phyloP scores from a whole-genome alignment of 345 rosid species.

The Physaria fendleri region DNA sequence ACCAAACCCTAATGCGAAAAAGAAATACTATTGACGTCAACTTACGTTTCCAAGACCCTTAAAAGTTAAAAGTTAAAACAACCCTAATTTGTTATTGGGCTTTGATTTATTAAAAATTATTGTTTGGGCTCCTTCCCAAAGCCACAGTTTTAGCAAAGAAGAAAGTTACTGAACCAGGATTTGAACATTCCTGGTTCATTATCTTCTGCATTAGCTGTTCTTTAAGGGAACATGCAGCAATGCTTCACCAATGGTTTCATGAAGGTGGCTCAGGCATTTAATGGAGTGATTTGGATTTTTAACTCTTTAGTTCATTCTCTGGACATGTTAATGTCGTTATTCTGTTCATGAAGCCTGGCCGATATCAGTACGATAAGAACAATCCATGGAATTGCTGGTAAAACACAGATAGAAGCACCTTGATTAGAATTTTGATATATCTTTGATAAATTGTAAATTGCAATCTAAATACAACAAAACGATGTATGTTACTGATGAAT shows the following conservation, averaged over 20 bases:
- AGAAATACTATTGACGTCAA: no score
- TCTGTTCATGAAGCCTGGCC: constrained; percentile 2
- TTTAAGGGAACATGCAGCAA: constrained; percentile 38
- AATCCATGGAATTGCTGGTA: constrained; percentile 22
- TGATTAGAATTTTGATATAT: neutral
- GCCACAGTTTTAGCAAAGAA: no score
- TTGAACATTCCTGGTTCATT: constrained; percentile 35
- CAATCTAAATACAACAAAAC: no score
- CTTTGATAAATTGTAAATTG: neutral
- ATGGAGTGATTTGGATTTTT: no score
- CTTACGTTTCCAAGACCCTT: no score
- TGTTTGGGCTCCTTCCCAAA: no score
- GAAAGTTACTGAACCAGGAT: constrained; percentile 33
- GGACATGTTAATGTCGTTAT: constrained; percentile 30
- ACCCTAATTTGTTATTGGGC: no score
- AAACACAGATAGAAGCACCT: constrained; percentile 4
- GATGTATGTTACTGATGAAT: no score
- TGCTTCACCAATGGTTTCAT: constrained; percentile 91
- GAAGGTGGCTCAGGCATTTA: constrained; percentile 99
- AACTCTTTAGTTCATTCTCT: no score
- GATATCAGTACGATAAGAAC: constrained; percentile 23
- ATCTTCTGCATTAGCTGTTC: constrained; percentile 63
- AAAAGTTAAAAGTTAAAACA: no score
- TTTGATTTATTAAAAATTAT: no score
- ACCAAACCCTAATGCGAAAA: no score